phyloP scores from a whole-genome alignment of 2,329 filamentous ascomycete species.

The Talaromyces islandicus region DNA sequence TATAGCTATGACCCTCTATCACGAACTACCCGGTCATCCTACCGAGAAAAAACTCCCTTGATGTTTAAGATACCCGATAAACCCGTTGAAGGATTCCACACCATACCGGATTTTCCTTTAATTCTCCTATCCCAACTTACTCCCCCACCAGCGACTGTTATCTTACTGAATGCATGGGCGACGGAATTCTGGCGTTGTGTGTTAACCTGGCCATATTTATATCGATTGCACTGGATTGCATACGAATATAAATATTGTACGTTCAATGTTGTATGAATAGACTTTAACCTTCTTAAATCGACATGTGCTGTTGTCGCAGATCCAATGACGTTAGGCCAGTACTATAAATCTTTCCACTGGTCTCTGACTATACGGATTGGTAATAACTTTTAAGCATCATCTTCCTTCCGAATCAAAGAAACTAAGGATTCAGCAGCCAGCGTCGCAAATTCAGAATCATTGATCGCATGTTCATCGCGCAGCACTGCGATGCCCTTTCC shows the following conservation, averaged over 20 bases:
- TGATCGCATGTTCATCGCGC: slow-evolving; percentile 37
- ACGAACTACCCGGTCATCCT: background rate
- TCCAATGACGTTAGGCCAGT: background rate
- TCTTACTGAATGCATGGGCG: background rate
- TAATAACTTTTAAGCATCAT: background rate
- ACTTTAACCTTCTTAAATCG: background rate
- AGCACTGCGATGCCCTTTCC: slow-evolving; percentile 46
- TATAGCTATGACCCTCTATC: background rate
- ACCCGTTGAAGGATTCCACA: background rate
- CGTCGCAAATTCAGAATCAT: slow-evolving; percentile 24
- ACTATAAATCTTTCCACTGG: background rate
- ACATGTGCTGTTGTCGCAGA: background rate
- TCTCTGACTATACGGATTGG: background rate
- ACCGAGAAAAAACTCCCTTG: background rate
- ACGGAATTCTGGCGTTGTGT: background rate
- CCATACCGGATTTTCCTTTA: background rate
- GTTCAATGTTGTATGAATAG: background rate
- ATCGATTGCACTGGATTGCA: background rate
- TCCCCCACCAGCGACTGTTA: background rate
- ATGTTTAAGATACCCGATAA: background rate
- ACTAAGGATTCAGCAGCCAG: slow-evolving; percentile 18
- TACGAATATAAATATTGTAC: background rate
- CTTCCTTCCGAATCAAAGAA: slow-evolving; percentile 14
- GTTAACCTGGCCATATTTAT: background rate
- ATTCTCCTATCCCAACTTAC: background rate